Conservation (phyloP, 2,329 filamentous ascomycete species). For the Ascochyta lentis region DNA sequence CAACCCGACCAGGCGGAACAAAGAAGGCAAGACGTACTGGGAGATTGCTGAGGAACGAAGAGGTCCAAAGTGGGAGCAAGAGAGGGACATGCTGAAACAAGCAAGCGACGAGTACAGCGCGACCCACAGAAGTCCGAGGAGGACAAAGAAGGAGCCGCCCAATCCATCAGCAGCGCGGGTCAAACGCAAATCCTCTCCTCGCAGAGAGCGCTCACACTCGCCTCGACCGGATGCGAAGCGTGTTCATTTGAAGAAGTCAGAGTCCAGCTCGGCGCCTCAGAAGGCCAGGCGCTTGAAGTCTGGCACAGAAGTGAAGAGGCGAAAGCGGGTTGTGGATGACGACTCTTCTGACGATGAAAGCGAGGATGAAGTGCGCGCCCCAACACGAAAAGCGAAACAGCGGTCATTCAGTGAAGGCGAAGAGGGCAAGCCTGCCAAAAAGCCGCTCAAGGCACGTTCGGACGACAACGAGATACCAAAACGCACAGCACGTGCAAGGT, state of each 20-base stretch:
- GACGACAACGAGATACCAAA: constrained; percentile 42
- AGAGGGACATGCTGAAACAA: constrained; percentile 79
- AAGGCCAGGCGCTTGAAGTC: constrained; percentile 46
- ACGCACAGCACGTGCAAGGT: constrained; percentile 28
- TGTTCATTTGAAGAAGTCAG: constrained; percentile 31
- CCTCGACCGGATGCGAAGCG: constrained; percentile 41
- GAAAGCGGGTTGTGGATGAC: constrained; percentile 43
- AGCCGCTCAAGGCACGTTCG: constrained; percentile 36
- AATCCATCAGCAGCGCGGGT: constrained; percentile 32
- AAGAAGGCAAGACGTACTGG: constrained; percentile 80
- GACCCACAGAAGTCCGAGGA: constrained; percentile 43
- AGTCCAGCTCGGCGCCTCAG: constrained; percentile 30
- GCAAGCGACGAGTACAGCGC: constrained; percentile 67
- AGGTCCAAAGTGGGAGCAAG: constrained; percentile 89
- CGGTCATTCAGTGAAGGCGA: constrained; percentile 46
- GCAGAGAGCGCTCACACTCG: constrained; percentile 44
- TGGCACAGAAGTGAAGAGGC: constrained; percentile 41
- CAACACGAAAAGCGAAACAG: constrained; percentile 42
- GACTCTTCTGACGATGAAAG: constrained; percentile 46
- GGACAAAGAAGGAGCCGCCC: constrained; percentile 44
- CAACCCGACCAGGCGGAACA: constrained; percentile 77
- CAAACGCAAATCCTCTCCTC: constrained; percentile 43
- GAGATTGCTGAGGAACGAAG: constrained; percentile 84
- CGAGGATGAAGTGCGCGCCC: constrained; percentile 48
- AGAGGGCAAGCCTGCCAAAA: constrained; percentile 43